Conservation (phyloP, 441 rosid species). For the Gossypium trilobum region DNA sequence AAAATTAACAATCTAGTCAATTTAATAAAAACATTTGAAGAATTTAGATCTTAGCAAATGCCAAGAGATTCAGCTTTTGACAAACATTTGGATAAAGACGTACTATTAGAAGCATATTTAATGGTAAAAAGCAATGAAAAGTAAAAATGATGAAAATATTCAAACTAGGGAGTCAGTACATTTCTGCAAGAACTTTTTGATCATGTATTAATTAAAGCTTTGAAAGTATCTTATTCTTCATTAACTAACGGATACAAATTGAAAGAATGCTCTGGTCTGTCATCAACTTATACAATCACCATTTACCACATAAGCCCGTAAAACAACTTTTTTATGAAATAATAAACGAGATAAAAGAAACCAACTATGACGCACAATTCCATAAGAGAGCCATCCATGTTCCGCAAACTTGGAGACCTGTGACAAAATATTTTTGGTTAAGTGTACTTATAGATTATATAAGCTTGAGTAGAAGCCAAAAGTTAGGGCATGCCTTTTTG, state of each 20-base stretch:
- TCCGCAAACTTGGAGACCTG: conserved; percentile 16
- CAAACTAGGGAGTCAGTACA: background rate
- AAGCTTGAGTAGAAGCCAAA: conserved; percentile 12
- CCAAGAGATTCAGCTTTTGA: too few species aligned
- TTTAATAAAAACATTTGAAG: too few species aligned
- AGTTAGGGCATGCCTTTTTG: background rate
- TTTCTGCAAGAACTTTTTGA: background rate
- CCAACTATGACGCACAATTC: conserved; percentile 22
- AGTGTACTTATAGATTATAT: background rate
- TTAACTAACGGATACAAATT: background rate
- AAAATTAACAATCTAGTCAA: too few species aligned
- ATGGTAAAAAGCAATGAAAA: background rate
- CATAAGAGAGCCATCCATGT: conserved; percentile 8
- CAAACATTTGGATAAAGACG: background rate
- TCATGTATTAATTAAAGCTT: background rate
- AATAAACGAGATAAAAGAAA: conserved; percentile 27
- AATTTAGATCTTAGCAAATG: too few species aligned
- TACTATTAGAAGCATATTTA: background rate
- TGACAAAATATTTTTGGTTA: background rate
- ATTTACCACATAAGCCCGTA: background rate
- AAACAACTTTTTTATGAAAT: conserved; percentile 23
- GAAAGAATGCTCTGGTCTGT: conserved; percentile 1
- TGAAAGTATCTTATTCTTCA: background rate
- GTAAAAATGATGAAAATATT: background rate
- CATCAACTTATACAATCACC: background rate